These are phyloP conservation scores for Mycena maculata DNA, from an alignment of 768 basidiomycete species.

Conservation along the genomic window DNA sequence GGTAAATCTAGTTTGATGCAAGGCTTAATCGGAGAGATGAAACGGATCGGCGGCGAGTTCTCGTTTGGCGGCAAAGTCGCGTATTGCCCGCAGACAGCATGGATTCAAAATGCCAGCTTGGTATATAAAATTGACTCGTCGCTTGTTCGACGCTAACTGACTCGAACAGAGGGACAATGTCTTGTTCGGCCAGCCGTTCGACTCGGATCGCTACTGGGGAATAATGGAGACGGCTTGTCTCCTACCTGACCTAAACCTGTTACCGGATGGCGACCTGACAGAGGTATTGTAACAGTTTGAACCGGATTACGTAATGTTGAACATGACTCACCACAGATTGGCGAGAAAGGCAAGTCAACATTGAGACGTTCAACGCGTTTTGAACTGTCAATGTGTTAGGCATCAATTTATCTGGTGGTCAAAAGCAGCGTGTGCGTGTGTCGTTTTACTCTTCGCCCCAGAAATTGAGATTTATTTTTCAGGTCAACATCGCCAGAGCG, in stretches of 20 bases:
- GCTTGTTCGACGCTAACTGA: no score
- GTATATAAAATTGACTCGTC: no score
- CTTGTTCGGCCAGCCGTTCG: conserved; percentile 71
- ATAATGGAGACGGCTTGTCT: conserved; percentile 69
- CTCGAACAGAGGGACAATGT: conserved; percentile 73
- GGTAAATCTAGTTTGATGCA: conserved; percentile 74
- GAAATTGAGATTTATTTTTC: no score
- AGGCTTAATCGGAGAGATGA: conserved; percentile 80
- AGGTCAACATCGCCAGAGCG: conserved; percentile 78
- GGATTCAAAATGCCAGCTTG: conserved; percentile 79
- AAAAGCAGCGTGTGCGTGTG: conserved; percentile 71
- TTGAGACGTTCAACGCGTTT: background rate
- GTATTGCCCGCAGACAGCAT: conserved; percentile 80
- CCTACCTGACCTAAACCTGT: conserved; percentile 69
- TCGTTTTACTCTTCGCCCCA: no score
- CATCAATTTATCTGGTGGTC: conserved; percentile 74
- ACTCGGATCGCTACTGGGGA: conserved; percentile 75
- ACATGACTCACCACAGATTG: conserved; percentile 65
- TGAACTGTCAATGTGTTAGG: conserved; percentile 37
- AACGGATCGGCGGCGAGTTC: conserved; percentile 60
- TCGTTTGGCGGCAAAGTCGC: conserved; percentile 72
- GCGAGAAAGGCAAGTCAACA: conserved; percentile 61
- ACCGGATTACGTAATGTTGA: background rate
- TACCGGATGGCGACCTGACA: conserved; percentile 78
- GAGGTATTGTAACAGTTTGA: conserved; percentile 57